Evolutionary conservation across 805 yeast genomes (phyloP), one percentile per base, ranked within the genome.

Genomic region (Monosporozyma aerobia): DNA sequence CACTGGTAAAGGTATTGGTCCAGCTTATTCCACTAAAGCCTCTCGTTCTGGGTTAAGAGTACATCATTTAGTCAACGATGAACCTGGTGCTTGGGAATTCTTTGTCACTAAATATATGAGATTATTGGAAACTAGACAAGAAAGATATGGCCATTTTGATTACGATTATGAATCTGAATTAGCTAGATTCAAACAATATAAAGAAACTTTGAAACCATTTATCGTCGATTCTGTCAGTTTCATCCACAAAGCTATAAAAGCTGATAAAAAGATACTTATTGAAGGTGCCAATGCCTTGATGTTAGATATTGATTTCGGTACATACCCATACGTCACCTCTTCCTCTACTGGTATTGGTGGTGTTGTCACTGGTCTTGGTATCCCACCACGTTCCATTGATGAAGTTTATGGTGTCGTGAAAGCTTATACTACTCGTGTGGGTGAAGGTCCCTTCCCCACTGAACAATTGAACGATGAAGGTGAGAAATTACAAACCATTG

Each of bases 381-480:
- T 94, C 56, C 97, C 98, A n/a, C 99, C 99, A 61, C 79, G 77
- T 59, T 73, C 82, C 57, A 85, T 94, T 63, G 79, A 77, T 51
- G 84, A 89, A 69, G 77, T 90, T 46, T 89, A 85, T 69, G 99
- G 99, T 72, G 99, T 94, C 27, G 98, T 92, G 47, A 94, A 94
- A 77, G 98, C 98, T 44, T 94, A 94, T 74, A 94, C 99, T 47
- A 94, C 99, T 39, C 83, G 99, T 73, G 99, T 94, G 52, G 99
- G 99, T 63, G 98, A 90, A 68, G 99, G 99, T 59, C 99, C 99
- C 33, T 94, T 94, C 86, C 97, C 99, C 56, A 85, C 98, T 53
- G 99, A 94, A 73, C 98, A 90, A 70, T 79, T 90, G 68, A 90
- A 92, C 70, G 82, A 74, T 39, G 81, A 75, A 48, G 99, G 99